Percentiles rank a stretch among this genome's conserved stretches.
These are phyloP conservation scores for Calocybe gambosa DNA, from an alignment of 1,284 basidiomycete genomes.

Conservation along the genomic window DNA sequence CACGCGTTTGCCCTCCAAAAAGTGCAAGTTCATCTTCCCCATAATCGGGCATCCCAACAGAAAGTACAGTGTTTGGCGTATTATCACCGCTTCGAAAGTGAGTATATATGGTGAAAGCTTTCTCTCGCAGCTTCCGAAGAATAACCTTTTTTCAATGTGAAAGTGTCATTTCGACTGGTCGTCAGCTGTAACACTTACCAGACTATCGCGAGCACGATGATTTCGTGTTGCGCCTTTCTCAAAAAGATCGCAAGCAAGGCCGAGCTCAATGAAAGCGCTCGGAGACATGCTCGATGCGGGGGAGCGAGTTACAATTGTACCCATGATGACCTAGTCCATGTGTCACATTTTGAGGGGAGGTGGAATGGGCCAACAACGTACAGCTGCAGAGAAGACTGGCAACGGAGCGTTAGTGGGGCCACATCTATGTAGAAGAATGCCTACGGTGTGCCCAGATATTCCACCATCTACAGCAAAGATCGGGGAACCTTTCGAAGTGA, in stretches of 20 bases:
- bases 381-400: slow-evolving; percentile 48
- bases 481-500: slow-evolving; percentile 48
- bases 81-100: slow-evolving; percentile 28
- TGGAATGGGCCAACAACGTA: slow-evolving; percentile 22
- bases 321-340: slow-evolving; percentile 44
- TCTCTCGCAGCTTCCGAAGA: slow-evolving; percentile 40
- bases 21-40: slow-evolving; percentile 58
- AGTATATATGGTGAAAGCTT: slow-evolving; percentile 44
- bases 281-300: slow-evolving; percentile 54
- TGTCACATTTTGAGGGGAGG: slow-evolving; percentile 2
- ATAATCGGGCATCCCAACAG: slow-evolving; percentile 34
- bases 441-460: slow-evolving; percentile 45
- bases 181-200: slow-evolving; percentile 31
- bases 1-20: slow-evolving; percentile 57
- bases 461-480: slow-evolving; percentile 49
- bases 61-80: slow-evolving; percentile 14
- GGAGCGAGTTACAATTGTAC: slow-evolving; percentile 48
- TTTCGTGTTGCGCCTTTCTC: slow-evolving; percentile 41
- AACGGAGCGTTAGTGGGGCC: background rate
- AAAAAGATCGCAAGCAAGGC: slow-evolving; percentile 50
- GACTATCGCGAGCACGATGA: slow-evolving; percentile 43
- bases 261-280: slow-evolving; percentile 50
- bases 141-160: slow-evolving; percentile 35
- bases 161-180: too few species aligned
- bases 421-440: slow-evolving; percentile 13